phyloP scores from a whole-genome alignment of 2,329 filamentous ascomycete genomes.

The Amesomyces nigricolor region DNA sequence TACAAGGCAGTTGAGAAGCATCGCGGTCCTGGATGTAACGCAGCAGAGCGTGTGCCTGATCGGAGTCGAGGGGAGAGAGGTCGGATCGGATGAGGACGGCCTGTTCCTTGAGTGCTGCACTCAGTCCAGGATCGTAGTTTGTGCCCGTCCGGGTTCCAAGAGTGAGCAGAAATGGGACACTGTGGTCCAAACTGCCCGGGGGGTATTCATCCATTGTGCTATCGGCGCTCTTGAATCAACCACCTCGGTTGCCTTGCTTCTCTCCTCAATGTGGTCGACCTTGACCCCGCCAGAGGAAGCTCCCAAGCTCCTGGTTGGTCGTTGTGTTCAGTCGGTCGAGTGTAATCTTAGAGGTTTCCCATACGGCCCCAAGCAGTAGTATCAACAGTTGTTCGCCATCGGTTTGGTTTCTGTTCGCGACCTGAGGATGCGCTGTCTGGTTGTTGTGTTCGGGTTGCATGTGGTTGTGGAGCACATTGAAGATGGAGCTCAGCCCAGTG shows the following conservation, averaged over 20 bases:
- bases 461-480: too few species aligned
- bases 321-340: too few species aligned
- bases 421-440: too few species aligned
- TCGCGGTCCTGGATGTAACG: slow-evolving; percentile 62
- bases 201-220: slow-evolving; percentile 71
- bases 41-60: slow-evolving; percentile 59
- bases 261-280: background rate
- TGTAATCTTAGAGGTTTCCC: too few species aligned
- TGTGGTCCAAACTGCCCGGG: slow-evolving; percentile 74
- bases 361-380: too few species aligned
- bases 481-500: too few species aligned
- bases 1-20: slow-evolving; percentile 62
- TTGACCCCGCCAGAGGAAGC: background rate
- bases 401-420: too few species aligned
- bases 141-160: slow-evolving; percentile 59
- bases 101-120: slow-evolving; percentile 50
- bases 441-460: too few species aligned
- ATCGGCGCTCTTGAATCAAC: too few species aligned
- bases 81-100: slow-evolving; percentile 64
- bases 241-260: too few species aligned
- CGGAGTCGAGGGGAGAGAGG: slow-evolving; percentile 58
- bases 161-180: slow-evolving; percentile 76
- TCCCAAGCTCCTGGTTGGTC: too few species aligned
- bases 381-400: too few species aligned
- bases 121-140: slow-evolving; percentile 38